Evolutionary conservation across 306 rosid species (phyloP).

Genomic region (Dryas drummondii): DNA sequence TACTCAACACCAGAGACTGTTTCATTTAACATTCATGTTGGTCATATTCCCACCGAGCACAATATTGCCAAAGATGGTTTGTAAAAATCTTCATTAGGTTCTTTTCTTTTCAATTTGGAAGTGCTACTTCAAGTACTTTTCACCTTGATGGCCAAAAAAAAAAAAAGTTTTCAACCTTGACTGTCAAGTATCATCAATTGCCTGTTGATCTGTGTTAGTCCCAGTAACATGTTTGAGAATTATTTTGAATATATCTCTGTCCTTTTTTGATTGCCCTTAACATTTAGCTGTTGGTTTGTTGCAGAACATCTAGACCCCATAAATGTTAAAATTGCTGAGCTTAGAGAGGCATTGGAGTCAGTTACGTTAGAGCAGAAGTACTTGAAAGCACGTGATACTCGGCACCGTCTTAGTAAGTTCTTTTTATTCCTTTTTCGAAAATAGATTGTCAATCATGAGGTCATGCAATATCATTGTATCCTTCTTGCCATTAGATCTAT

Average conservation of each 20-base stretch:
- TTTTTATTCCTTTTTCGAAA: conserved; percentile 21
- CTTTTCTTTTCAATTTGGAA: neutral
- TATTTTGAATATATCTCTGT: neutral
- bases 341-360: conserved; percentile 91
- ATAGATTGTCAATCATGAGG: neutral
- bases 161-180: neutral
- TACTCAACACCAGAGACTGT: conserved; percentile 96
- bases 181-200: neutral
- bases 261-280: conserved; percentile 6
- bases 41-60: conserved; percentile 93
- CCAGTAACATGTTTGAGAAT: neutral
- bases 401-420: conserved; percentile 94
- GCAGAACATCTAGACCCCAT: conserved; percentile 99
- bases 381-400: conserved; percentile 87
- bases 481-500: conserved; percentile 7
- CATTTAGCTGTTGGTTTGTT: conserved; percentile 8
- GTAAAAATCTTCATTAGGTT: conserved; percentile 23
- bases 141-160: neutral
- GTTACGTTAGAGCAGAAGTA: conserved; percentile 93
- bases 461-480: conserved; percentile 4
- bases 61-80: conserved; percentile 93
- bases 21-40: conserved; percentile 94
- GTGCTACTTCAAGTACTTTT: neutral
- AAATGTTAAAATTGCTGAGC: conserved; percentile 98
- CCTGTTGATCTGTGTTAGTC: conserved; percentile 5